Conservation (phyloP, 1,284 basidiomycete species). For the Cutaneotrichosporon sp. region DNA sequence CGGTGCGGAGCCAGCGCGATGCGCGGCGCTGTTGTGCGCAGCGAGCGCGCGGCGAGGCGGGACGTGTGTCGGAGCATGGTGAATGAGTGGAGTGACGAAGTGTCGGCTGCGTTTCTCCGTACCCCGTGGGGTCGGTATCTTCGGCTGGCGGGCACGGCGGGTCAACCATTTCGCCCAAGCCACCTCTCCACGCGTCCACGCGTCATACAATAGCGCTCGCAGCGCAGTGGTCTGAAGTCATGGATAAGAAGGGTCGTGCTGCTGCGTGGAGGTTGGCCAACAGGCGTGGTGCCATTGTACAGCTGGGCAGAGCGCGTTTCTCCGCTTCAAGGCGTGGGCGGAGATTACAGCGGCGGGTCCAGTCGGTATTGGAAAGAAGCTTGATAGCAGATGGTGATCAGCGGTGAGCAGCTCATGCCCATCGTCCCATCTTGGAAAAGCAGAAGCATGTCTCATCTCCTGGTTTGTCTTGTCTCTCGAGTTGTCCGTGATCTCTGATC, state of each 20-base stretch:
- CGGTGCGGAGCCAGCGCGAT: neutral
- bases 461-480: no score
- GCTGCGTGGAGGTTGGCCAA: neutral
- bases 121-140: constrained; percentile 5
- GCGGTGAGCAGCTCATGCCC: neutral
- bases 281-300: neutral
- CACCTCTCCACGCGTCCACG: neutral
- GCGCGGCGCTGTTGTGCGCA: neutral
- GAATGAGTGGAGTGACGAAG: neutral
- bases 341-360: neutral
- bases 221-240: no score
- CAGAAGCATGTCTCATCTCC: neutral
- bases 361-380: neutral
- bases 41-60: neutral
- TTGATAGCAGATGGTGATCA: no score
- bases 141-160: constrained; percentile 1
- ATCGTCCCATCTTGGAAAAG: neutral
- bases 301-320: neutral
- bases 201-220: neutral
- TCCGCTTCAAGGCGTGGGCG: neutral
- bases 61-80: constrained; percentile 2
- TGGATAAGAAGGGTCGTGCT: neutral
- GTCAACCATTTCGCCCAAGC: no score
- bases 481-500: no score
- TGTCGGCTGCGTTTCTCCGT: neutral